A percentile compares a stretch with the other conserved stretches of the same genome.
phyloP scores from a whole-genome alignment of 2,329 filamentous ascomycete genomes.

The Nemania bipapillata region DNA sequence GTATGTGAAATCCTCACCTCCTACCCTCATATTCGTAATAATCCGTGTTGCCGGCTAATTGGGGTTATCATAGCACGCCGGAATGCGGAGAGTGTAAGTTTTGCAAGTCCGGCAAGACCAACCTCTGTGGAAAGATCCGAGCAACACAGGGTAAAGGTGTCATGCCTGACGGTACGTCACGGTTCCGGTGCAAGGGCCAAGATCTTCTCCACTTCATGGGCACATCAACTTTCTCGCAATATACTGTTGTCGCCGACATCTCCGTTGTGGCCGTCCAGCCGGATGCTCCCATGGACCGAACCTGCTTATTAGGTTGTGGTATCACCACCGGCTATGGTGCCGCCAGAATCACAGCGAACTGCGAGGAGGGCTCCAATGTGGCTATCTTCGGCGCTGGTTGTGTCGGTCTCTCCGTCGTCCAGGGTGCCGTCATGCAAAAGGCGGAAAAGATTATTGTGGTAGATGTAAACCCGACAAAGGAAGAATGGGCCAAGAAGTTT shows the following conservation, averaged over 20 bases:
- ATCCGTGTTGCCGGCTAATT: conserved; percentile 34
- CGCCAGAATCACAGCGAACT: conserved; percentile 88
- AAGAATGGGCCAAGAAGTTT: conserved; percentile 92
- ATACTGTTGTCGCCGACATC: conserved; percentile 98
- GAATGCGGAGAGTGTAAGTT: conserved; percentile 99
- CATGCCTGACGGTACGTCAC: conserved; percentile 95
- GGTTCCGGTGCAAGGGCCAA: conserved; percentile 94
- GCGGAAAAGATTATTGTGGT: conserved; percentile 80
- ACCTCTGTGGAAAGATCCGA: conserved; percentile 98
- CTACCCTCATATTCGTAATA: no score
- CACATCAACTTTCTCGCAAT: conserved; percentile 98
- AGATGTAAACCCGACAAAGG: conserved; percentile 85
- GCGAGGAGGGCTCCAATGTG: conserved; percentile 88
- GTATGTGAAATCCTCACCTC: conserved; percentile 57
- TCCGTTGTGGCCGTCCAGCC: conserved; percentile 93
- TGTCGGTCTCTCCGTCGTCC: conserved; percentile 93
- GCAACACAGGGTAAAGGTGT: conserved; percentile 94
- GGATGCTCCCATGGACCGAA: conserved; percentile 93
- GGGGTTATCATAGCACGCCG: conserved; percentile 73
- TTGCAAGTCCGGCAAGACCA: conserved; percentile 99
- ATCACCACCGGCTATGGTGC: conserved; percentile 99
- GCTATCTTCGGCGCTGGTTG: conserved; percentile 96
- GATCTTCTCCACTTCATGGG: conserved; percentile 99
- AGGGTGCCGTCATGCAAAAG: conserved; percentile 87
- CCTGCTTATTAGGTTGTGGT: conserved; percentile 94